phyloP scores from a whole-genome alignment of 805 yeast genomes.

The Candida tallmaniae region DNA sequence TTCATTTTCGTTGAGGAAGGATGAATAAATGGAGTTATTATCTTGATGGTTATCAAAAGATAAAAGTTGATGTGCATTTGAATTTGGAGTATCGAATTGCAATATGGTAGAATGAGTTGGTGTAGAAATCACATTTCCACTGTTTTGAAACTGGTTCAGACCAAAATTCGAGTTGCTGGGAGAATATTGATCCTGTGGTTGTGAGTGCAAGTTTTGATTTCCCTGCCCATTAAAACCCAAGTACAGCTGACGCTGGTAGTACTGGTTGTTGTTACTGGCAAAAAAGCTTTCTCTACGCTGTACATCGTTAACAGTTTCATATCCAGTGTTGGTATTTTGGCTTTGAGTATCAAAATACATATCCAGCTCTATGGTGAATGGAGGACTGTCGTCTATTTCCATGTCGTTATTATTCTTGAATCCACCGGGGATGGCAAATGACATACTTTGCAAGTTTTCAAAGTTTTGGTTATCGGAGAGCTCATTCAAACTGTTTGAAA shows the following conservation, averaged over 20 bases:
- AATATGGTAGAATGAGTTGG: slow-evolving; percentile 5
- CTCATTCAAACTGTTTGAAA: not conserved
- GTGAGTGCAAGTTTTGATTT: not conserved
- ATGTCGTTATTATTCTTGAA: slow-evolving; percentile 22
- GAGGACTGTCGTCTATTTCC: slow-evolving; percentile 37
- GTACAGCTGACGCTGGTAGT: slow-evolving; percentile 5
- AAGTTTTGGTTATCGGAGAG: not conserved
- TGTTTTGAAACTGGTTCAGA: not conserved
- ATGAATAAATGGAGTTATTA: slow-evolving; percentile 9
- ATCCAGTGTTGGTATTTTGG: slow-evolving; percentile 2
- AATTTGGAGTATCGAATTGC: slow-evolving; percentile 5
- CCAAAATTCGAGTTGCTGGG: not conserved
- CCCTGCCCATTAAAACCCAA: slow-evolving; percentile 3
- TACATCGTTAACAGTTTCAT: not conserved
- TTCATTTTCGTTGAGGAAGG: slow-evolving; percentile 11
- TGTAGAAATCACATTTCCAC: slow-evolving; percentile 1
- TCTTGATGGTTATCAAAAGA: slow-evolving; percentile 6
- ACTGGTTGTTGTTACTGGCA: slow-evolving; percentile 13
- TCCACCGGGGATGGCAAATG: slow-evolving; percentile 22
- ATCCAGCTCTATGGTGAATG: slow-evolving; percentile 33
- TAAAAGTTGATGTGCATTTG: slow-evolving; percentile 6
- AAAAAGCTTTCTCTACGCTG: slow-evolving; percentile 9
- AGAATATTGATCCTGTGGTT: not conserved
- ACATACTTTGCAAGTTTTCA: slow-evolving; percentile 1
- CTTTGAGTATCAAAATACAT: slow-evolving; percentile 18